phyloP scores from a whole-genome alignment of 331 rosid species.

The Acacia pycnantha region DNA sequence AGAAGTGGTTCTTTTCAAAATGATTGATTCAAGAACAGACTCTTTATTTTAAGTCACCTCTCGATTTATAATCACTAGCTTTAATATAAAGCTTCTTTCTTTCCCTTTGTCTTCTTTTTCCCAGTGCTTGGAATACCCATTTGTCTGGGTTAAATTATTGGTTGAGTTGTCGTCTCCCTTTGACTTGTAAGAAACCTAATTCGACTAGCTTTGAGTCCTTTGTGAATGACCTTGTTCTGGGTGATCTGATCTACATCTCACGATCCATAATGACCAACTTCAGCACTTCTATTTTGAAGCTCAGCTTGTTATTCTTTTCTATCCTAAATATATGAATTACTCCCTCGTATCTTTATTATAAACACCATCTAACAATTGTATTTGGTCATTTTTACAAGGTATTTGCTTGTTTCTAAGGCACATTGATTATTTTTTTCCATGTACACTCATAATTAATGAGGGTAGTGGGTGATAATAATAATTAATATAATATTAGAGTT shows the following conservation, averaged over 20 bases:
- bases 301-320: not conserved
- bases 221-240: not conserved
- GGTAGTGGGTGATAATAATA: no score
- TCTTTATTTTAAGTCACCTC: not conserved
- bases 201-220: no score
- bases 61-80: not conserved
- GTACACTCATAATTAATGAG: no score
- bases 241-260: not conserved
- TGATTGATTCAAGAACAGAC: not conserved
- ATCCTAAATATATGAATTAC: no score
- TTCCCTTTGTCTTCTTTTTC: not conserved
- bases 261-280: not conserved
- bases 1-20: not conserved
- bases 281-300: not conserved
- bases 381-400: no score
- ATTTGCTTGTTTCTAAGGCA: no score
- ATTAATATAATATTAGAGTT: no score
- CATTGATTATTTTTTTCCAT: no score
- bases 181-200: no score
- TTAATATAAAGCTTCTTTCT: not conserved
- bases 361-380: no score
- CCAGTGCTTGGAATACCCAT: not conserved
- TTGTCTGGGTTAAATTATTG: not conserved
- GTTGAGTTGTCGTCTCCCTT: not conserved
- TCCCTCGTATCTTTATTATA: no score